These are phyloP conservation scores for Echeveria elegans DNA, from an alignment of 164 flowering plant genomes.

Conservation along the genomic window DNA sequence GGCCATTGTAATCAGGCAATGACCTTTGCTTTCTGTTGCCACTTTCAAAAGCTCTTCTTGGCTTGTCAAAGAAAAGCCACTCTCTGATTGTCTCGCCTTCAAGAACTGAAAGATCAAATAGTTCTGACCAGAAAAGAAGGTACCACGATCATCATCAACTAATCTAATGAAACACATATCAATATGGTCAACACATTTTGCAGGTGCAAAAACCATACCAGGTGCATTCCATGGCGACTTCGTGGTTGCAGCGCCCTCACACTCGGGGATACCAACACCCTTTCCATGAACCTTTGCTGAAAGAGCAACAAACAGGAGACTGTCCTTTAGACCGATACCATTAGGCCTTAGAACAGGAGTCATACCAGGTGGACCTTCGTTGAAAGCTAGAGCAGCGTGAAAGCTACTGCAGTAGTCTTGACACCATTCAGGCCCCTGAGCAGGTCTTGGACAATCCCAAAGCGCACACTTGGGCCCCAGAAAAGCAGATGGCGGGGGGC, in stretches of 20 bases:
- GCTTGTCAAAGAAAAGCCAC: conserved; percentile 98
- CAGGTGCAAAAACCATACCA: conserved; percentile 37
- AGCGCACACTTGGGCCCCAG: conserved; percentile 96
- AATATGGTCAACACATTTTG: background rate
- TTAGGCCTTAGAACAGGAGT: conserved; percentile 87
- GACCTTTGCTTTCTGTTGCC: conserved; percentile 97
- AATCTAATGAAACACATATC: too few species aligned
- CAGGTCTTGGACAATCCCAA: conserved; percentile 99
- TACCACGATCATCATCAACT: background rate
- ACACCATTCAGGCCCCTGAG: conserved; percentile 71
- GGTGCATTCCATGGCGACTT: conserved; percentile 99
- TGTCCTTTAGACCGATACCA: conserved; percentile 93
- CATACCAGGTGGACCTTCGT: conserved; percentile 96
- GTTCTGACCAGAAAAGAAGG: conserved; percentile 39
- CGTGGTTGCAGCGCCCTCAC: conserved; percentile 98
- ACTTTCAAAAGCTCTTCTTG: conserved; percentile 96
- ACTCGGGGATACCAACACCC: conserved; percentile 93
- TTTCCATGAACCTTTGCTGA: conserved; percentile 79
- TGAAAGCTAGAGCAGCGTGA: conserved; percentile 74
- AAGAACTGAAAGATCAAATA: conserved; percentile 75
- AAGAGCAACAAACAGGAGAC: conserved; percentile 84
- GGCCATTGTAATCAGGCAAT: conserved; percentile 91
- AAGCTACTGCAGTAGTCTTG: conserved; percentile 81
- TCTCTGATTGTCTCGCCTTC: conserved; percentile 92
- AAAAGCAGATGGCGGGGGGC: conserved; percentile 92